Conservation (phyloP, 2,329 filamentous ascomycete species). For the Pestalotiopsis sp. region DNA sequence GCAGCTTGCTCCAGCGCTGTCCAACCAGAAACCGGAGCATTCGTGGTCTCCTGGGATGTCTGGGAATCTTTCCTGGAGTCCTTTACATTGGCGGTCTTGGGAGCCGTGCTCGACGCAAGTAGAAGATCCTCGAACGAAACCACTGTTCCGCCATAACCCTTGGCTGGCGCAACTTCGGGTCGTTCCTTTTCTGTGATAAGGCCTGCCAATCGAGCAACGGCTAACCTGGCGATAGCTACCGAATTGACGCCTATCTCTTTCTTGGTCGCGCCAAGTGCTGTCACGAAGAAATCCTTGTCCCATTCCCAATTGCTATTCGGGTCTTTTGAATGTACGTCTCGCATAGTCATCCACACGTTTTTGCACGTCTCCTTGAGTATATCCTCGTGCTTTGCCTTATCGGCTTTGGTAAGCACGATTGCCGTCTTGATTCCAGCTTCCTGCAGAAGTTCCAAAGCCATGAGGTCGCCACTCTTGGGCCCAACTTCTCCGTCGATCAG, state of each 20-base stretch:
- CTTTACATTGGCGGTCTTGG: neutral
- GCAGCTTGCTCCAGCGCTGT: slow-evolving; percentile 5
- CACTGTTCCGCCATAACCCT: slow-evolving; percentile 37
- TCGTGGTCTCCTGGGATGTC: neutral
- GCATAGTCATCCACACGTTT: slow-evolving; percentile 28
- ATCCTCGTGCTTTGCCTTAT: slow-evolving; percentile 43
- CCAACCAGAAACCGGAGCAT: neutral
- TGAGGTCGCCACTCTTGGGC: slow-evolving; percentile 49
- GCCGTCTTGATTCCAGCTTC: slow-evolving; percentile 46
- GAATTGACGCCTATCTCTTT: slow-evolving; percentile 23
- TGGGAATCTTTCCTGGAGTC: neutral
- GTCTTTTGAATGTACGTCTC: slow-evolving; percentile 21
- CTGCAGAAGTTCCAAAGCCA: slow-evolving; percentile 50
- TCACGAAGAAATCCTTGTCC: slow-evolving; percentile 34
- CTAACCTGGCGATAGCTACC: slow-evolving; percentile 29
- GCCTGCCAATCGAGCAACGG: slow-evolving; percentile 31
- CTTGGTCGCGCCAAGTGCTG: slow-evolving; percentile 30
- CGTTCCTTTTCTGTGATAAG: slow-evolving; percentile 24
- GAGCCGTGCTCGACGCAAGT: slow-evolving; percentile 18
- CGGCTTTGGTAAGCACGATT: slow-evolving; percentile 60
- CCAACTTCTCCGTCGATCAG: slow-evolving; percentile 57
- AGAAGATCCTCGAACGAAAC: slow-evolving; percentile 38
- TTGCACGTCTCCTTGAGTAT: slow-evolving; percentile 27
- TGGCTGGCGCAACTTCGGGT: slow-evolving; percentile 31
- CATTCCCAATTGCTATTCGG: slow-evolving; percentile 26